Base-by-base conservation (phyloP, 1,284 basidiomycete genomes). In the Microstroma glucosiphilum region DNA sequence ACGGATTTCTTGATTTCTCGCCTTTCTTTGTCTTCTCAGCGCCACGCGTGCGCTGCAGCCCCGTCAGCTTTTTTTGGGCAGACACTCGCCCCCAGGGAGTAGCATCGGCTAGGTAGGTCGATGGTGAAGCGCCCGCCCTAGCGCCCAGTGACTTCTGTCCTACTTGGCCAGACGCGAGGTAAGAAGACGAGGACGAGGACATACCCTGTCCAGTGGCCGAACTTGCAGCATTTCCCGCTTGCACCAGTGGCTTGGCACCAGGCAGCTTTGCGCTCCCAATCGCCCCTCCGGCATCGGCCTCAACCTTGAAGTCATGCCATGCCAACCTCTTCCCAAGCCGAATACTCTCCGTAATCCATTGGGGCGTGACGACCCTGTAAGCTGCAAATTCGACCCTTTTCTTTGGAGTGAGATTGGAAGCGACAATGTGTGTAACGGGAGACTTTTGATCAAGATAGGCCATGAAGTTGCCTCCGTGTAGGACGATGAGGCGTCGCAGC, bases 371-470 rank as follows among this genome's bases (percentile, higher is more conserved):
- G 12, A 96, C 88, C 75, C 91, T 93, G 86, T 94, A 89, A 58
- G 87, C 81, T 74, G 88, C 85, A 79, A 93, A 96, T 71, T 96
- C 92, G 55, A 85, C 85, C 56, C 91, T 84, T 80, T 97, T 97
- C 59, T 87, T 87, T 0, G 91, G 87, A 0, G 94, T 96, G 40
- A 98, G 84, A 23, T 90, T 88, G 62, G 88, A 89, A 0, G 94
- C 93, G 60, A 98, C 83, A 68, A 97, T 88, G 76, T 93, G 91
- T 0, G 91, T 92, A 46, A 66, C 65, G 11, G 71, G 67, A 15
- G 63, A 58, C 77, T 92, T 91, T 78, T 84, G 86, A 78, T 89
- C 89, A 23, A 94, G 83, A 77, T 92, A 93, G 0, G 92, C 86
- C 60, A 90, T 87, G 65, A 88, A 91, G 15, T 85, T 81, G 2